phyloP scores from a whole-genome alignment of 345 rosid genomes.

The Eucalyptus virginea region DNA sequence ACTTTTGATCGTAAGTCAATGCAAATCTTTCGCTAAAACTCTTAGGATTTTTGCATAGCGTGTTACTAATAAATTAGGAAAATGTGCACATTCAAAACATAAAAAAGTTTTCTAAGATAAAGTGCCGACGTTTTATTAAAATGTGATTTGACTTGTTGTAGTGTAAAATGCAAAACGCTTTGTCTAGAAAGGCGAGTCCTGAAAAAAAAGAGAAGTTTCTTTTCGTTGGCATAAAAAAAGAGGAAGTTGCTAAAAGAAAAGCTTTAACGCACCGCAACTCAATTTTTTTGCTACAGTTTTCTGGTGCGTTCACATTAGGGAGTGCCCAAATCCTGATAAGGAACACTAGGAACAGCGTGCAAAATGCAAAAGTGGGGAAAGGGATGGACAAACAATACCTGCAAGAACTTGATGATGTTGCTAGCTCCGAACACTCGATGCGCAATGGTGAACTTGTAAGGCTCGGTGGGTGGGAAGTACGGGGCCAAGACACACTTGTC shows the following conservation, averaged over 20 bases:
- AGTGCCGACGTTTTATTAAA: neutral
- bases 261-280: neutral
- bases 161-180: neutral
- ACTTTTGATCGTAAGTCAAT: neutral
- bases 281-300: neutral
- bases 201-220: neutral
- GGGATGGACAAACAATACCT: constrained; percentile 1
- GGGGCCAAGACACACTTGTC: constrained; percentile 33
- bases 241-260: neutral
- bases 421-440: constrained; percentile 39
- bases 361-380: neutral
- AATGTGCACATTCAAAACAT: neutral
- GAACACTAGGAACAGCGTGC: neutral
- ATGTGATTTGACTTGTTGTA: neutral
- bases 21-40: neutral
- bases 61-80: neutral
- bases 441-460: constrained; percentile 30
- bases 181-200: neutral
- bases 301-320: neutral
- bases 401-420: constrained; percentile 40
- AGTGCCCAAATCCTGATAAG: neutral
- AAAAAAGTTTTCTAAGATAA: neutral
- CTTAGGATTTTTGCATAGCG: neutral
- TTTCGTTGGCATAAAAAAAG: neutral
- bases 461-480: constrained; percentile 32